Percentiles rank a stretch among this genome's conserved stretches.
Evolutionary conservation across 1,284 basidiomycete species (phyloP).

Genomic region (Gomphus sp.): DNA sequence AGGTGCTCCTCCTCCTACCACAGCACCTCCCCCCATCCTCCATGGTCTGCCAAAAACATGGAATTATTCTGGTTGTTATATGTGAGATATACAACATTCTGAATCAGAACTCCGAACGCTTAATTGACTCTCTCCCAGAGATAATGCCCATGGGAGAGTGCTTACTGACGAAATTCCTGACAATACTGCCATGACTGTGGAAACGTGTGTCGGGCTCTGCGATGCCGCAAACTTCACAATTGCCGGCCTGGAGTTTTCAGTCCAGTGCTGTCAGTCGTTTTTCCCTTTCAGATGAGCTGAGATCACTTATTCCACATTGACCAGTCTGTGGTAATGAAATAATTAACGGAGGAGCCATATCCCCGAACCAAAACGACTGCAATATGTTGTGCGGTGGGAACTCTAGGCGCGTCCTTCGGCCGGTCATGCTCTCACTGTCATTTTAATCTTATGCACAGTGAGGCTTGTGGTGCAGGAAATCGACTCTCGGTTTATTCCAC

Average conservation of each 20-base stretch:
- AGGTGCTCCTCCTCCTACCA: constrained; percentile 22
- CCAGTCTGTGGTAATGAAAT: constrained; percentile 56
- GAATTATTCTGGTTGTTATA: constrained; percentile 28
- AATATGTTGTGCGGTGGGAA: constrained; percentile 61
- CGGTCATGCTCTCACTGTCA: not conserved
- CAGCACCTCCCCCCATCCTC: constrained; percentile 36
- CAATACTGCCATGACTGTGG: constrained; percentile 30
- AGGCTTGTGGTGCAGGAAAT: constrained; percentile 63
- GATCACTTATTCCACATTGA: constrained; percentile 10
- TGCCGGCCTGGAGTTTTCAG: constrained; percentile 37
- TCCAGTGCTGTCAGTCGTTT: constrained; percentile 46
- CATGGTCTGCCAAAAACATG: constrained; percentile 43
- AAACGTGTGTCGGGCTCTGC: constrained; percentile 39
- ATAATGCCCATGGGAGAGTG: constrained; percentile 44
- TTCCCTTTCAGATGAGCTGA: not conserved
- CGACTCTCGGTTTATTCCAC: constrained; percentile 61
- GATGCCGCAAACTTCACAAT: constrained; percentile 31
- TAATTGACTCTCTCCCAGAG: constrained; percentile 20
- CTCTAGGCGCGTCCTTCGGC: constrained; percentile 36
- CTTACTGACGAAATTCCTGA: constrained; percentile 26
- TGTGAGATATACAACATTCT: constrained; percentile 12
- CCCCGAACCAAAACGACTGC: constrained; percentile 38
- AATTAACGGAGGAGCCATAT: constrained; percentile 46
- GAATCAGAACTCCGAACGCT: not conserved
- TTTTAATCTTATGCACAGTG: constrained; percentile 24